Evolutionary conservation across 441 rosid genomes (phyloP).

Genomic region (Arabidopsis hybrid): DNA sequence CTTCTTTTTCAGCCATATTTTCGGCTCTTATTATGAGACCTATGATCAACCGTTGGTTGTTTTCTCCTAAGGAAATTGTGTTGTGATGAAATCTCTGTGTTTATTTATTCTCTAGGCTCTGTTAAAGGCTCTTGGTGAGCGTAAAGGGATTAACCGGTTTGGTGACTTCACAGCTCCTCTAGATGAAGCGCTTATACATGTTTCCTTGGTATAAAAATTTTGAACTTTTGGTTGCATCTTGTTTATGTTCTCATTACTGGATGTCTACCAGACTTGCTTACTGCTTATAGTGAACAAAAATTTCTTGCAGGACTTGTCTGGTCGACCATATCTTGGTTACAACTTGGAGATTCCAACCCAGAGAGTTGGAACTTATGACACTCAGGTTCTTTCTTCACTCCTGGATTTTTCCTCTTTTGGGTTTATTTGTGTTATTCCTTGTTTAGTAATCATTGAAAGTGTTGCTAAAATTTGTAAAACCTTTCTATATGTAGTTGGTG

Average conservation of each 20-base stretch:
- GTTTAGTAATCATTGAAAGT: not conserved
- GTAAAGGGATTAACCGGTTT: constrained; percentile 89
- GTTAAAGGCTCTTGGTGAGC: constrained; percentile 90
- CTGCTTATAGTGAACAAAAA: constrained; percentile 10
- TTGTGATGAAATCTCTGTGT: not conserved
- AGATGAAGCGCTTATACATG: constrained; percentile 91
- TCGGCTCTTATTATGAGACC: not conserved
- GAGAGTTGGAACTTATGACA: constrained; percentile 90
- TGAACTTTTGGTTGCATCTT: not conserved
- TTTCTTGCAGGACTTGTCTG: constrained; percentile 50
- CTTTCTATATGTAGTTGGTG: constrained; percentile 62
- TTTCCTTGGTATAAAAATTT: constrained; percentile 69
- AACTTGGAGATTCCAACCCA: constrained; percentile 81
- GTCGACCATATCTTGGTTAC: constrained; percentile 80
- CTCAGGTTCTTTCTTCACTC: constrained; percentile 64
- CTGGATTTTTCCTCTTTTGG: not conserved
- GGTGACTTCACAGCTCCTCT: constrained; percentile 97
- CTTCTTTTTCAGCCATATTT: not conserved
- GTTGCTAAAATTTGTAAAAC: not conserved
- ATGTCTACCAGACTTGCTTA: not conserved
- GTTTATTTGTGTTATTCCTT: not conserved
- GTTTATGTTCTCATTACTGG: not conserved
- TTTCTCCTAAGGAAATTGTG: not conserved
- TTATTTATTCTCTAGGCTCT: constrained; percentile 43
- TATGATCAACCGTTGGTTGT: not conserved